Conservation (phyloP, 1,284 basidiomycete genomes). For the Quambalaria eucalypti region DNA sequence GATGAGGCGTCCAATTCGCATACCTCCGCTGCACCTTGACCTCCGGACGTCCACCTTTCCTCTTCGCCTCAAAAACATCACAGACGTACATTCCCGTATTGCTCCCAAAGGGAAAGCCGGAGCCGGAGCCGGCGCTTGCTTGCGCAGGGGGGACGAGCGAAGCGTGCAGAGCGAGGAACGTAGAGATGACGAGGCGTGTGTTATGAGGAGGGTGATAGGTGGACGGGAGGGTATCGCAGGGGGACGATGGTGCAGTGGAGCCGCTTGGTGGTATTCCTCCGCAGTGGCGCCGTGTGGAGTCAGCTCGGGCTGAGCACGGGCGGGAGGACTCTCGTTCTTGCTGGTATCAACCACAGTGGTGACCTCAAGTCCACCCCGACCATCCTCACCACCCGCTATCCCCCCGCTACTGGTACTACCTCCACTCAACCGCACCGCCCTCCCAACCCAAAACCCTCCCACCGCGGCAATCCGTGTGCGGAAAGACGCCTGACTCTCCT, state of each 20-base stretch:
- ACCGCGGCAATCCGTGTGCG: conserved; percentile 13
- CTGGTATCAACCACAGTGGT: no score
- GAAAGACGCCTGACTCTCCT: conserved; percentile 12
- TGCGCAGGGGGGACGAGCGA: background rate
- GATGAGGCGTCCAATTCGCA: background rate
- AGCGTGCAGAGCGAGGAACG: conserved; percentile 15
- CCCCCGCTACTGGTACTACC: conserved; percentile 8
- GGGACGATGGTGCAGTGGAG: no score
- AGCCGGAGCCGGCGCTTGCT: background rate
- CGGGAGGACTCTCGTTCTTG: no score
- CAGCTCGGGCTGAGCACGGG: no score
- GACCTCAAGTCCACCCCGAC: conserved; percentile 12
- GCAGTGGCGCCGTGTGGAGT: no score
- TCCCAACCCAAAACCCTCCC: conserved; percentile 5
- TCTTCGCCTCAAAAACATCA: background rate
- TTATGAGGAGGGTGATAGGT: conserved; percentile 32
- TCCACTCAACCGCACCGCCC: background rate
- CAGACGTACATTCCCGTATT: background rate
- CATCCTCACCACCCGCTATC: conserved; percentile 9
- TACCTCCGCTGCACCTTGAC: background rate
- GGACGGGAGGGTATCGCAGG: no score
- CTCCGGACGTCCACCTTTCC: background rate
- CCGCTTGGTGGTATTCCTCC: no score
- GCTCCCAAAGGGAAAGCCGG: background rate
- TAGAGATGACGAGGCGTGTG: conserved; percentile 39